phyloP scores from a whole-genome alignment of 164 flowering plant genomes.

The Chimonanthus salicifolius region DNA sequence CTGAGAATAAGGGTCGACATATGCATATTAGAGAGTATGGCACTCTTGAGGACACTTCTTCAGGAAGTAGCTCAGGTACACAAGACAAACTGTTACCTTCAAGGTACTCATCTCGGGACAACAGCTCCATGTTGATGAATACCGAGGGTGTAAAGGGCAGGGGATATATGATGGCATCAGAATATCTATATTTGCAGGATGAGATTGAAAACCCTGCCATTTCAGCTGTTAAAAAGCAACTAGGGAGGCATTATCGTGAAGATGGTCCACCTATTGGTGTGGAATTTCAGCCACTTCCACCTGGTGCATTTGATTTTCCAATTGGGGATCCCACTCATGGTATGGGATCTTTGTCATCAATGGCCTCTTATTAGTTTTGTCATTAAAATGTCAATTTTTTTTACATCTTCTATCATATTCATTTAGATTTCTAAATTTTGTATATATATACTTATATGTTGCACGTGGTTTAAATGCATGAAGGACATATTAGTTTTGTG shows the following conservation, averaged over 20 bases:
- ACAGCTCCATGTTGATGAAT: constrained; percentile 16
- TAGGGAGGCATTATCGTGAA: constrained; percentile 62
- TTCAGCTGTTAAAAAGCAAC: constrained; percentile 72
- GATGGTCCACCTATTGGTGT: constrained; percentile 88
- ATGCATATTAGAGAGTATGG: constrained; percentile 19
- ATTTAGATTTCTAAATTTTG: too few relatives aligned
- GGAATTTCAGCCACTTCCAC: constrained; percentile 81
- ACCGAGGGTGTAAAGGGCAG: constrained; percentile 19
- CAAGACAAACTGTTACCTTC: constrained; percentile 35
- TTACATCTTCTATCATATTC: too few relatives aligned
- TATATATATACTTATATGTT: too few relatives aligned
- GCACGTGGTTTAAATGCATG: too few relatives aligned
- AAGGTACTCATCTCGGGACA: constrained; percentile 27
- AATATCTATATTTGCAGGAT: constrained; percentile 68
- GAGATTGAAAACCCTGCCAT: constrained; percentile 72
- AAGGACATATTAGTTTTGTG: too few relatives aligned
- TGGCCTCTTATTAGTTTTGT: too few relatives aligned
- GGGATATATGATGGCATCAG: constrained; percentile 50
- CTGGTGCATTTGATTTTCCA: constrained; percentile 69
- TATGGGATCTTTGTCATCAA: constrained; percentile 2
- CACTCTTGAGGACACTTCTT: constrained; percentile 50
- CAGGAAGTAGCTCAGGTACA: constrained; percentile 68
- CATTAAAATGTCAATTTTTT: too few relatives aligned
- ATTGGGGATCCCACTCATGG: constrained; percentile 19
- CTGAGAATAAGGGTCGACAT: constrained; percentile 28